Evolutionary conservation across 2,329 filamentous ascomycete species (phyloP).

Genomic region (Sporothrix protearum): DNA sequence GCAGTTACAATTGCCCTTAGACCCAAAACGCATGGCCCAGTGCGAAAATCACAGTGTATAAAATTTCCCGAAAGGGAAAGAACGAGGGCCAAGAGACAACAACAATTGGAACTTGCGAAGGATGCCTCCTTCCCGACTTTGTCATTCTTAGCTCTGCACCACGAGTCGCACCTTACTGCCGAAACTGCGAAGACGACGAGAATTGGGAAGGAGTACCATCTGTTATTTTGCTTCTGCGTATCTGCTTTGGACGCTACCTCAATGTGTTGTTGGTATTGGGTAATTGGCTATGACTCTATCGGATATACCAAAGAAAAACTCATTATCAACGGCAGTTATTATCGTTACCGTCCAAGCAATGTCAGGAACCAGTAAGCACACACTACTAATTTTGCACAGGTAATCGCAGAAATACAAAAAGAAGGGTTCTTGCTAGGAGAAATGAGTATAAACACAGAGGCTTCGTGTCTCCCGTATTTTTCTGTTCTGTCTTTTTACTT

Average conservation of each 20-base stretch:
- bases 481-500: background rate
- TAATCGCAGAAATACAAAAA: background rate
- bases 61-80: background rate
- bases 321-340: background rate
- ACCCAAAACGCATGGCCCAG: background rate
- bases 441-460: background rate
- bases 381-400: background rate
- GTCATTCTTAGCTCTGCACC: background rate
- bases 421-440: background rate
- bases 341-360: background rate
- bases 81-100: background rate
- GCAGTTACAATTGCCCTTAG: background rate
- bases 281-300: too few species aligned
- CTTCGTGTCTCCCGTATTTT: background rate
- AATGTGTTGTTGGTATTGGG: background rate
- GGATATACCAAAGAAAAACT: background rate
- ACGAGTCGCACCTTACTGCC: background rate
- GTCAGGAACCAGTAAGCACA: background rate
- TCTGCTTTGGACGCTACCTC: background rate
- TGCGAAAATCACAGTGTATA: background rate
- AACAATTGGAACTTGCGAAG: background rate
- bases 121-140: background rate
- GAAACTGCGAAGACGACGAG: background rate
- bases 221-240: background rate
- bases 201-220: background rate